A percentile compares a stretch with the other conserved stretches of the same genome.
phyloP scores from a whole-genome alignment of 306 rosid genomes.

The Lithocarpus polystachyus region DNA sequence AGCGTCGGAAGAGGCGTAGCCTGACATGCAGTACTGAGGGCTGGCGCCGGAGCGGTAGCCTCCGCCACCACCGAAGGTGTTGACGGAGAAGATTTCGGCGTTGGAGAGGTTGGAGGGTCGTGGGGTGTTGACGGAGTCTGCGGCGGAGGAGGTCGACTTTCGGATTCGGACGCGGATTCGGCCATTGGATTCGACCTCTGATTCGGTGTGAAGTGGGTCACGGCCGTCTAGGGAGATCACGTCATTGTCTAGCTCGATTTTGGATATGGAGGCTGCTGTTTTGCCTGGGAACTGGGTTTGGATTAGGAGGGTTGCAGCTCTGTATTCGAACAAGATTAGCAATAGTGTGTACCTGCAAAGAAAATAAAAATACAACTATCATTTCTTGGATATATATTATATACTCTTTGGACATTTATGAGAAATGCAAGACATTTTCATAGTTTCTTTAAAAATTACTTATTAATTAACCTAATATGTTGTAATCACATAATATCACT shows the following conservation, averaged over 20 bases:
- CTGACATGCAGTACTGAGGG: slow-evolving; percentile 21
- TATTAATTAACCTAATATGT: too few species aligned
- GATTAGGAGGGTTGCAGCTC: slow-evolving; percentile 38
- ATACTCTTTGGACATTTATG: too few species aligned
- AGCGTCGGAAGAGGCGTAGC: slow-evolving; percentile 41
- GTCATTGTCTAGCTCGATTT: slow-evolving; percentile 35
- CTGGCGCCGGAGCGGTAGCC: slow-evolving; percentile 22
- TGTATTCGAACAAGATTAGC: slow-evolving; percentile 41
- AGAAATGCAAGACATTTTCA: too few species aligned
- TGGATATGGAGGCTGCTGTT: slow-evolving; percentile 31
- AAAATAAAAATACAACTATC: neutral
- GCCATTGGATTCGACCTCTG: slow-evolving; percentile 30
- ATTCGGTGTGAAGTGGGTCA: slow-evolving; percentile 29
- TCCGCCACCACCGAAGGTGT: slow-evolving; percentile 28
- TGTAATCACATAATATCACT: too few species aligned
- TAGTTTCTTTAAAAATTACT: too few species aligned
- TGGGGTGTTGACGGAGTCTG: slow-evolving; percentile 36
- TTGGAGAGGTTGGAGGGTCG: slow-evolving; percentile 44
- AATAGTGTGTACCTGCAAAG: slow-evolving; percentile 37
- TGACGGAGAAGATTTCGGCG: slow-evolving; percentile 44
- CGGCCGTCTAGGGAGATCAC: slow-evolving; percentile 40
- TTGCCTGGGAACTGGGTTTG: slow-evolving; percentile 33
- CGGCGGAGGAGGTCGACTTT: slow-evolving; percentile 23
- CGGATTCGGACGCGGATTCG: slow-evolving; percentile 35
- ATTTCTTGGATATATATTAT: too few species aligned